These are phyloP conservation scores for Recurvomyces mirabilis DNA, from an alignment of 495 filamentous ascomycete species.

Conservation along the genomic window DNA sequence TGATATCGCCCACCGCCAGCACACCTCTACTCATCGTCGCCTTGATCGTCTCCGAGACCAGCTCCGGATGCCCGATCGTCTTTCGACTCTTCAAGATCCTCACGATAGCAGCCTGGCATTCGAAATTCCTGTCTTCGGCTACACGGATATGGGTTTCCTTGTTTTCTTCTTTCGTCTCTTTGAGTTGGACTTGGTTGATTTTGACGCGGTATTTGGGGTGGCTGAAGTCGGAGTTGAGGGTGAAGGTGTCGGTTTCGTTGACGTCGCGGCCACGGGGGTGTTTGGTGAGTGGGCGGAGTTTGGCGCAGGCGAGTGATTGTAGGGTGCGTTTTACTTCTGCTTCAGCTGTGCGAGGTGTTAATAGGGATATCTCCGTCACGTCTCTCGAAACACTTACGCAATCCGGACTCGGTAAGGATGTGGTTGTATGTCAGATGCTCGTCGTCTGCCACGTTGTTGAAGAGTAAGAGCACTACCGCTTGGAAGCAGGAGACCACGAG, in stretches of 20 bases:
- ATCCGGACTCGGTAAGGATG: conserved; percentile 56
- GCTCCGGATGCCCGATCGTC: conserved; percentile 66
- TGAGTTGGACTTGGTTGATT: conserved; percentile 96
- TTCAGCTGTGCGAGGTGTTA: conserved; percentile 41
- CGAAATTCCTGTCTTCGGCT: conserved; percentile 77
- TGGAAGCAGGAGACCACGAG: conserved; percentile 81
- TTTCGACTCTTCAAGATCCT: conserved; percentile 94
- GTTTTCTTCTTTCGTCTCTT: conserved; percentile 86
- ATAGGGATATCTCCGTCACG: no score
- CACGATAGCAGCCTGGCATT: conserved; percentile 95
- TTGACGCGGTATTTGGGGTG: conserved; percentile 86
- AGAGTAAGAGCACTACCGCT: conserved; percentile 82
- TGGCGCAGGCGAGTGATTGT: conserved; percentile 86
- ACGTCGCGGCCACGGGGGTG: conserved; percentile 77
- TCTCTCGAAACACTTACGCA: conserved; percentile 52
- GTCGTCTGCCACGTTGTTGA: conserved; percentile 56
- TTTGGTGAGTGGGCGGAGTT: conserved; percentile 76
- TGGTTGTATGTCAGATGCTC: conserved; percentile 54
- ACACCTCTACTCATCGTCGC: conserved; percentile 76
- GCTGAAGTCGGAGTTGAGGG: conserved; percentile 61
- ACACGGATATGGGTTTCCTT: conserved; percentile 85
- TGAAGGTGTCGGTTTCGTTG: conserved; percentile 62
- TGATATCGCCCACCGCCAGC: conserved; percentile 76
- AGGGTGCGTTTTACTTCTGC: conserved; percentile 76
- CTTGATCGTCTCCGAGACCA: conserved; percentile 78